phyloP scores from a whole-genome alignment of 345 rosid species.

The Bretschneidera sinensis region DNA sequence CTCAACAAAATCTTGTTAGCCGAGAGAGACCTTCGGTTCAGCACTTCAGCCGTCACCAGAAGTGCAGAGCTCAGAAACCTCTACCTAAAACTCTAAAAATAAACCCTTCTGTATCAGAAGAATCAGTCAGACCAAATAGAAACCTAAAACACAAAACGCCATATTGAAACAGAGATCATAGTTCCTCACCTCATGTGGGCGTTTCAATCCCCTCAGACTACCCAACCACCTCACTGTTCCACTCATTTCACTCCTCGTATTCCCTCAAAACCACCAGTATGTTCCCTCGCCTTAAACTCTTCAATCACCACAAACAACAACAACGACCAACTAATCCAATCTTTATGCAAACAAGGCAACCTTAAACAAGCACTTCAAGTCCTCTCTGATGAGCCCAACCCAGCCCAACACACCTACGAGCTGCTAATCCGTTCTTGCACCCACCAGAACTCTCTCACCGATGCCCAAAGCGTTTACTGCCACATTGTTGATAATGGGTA shows the following conservation, averaged over 20 bases:
- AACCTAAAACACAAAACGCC: background rate
- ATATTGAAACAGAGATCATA: background rate
- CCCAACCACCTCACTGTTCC: conserved; percentile 23
- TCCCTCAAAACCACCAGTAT: conserved; percentile 25
- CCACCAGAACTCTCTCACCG: conserved; percentile 47
- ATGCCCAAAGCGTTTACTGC: conserved; percentile 54
- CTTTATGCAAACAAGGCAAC: conserved; percentile 64
- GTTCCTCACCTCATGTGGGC: conserved; percentile 44
- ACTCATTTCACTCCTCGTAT: conserved; percentile 26
- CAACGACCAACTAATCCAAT: conserved; percentile 53
- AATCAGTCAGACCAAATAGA: too few relatives aligned
- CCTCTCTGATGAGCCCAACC: conserved; percentile 52
- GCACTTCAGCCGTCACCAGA: too few relatives aligned
- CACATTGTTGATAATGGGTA: conserved; percentile 66
- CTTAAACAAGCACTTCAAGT: conserved; percentile 69
- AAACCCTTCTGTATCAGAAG: too few relatives aligned
- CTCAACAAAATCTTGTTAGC: too few relatives aligned
- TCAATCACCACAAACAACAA: conserved; percentile 17
- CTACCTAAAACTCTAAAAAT: too few relatives aligned
- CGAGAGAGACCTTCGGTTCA: too few relatives aligned
- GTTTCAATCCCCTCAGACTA: conserved; percentile 37
- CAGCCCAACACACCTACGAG: conserved; percentile 80
- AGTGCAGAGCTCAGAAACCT: too few relatives aligned
- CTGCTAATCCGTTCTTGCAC: conserved; percentile 69
- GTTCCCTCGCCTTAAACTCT: conserved; percentile 34